Base-by-base conservation (phyloP, 345 rosid species). In the Hypericum androsaemum region DNA sequence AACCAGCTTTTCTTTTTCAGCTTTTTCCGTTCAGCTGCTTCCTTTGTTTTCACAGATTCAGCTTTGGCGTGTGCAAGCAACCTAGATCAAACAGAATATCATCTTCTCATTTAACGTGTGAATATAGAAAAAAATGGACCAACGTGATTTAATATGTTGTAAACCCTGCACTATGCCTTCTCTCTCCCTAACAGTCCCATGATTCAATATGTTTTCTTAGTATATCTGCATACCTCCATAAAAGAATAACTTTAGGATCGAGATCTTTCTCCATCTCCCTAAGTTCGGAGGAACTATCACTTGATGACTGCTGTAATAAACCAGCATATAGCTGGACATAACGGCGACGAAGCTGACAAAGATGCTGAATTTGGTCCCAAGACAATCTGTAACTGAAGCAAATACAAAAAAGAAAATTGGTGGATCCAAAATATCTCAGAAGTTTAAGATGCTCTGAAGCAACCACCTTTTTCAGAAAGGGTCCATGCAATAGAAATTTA, bases 11-110 rank as follows among this genome's bases (percentile, higher is more conserved):
- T 79, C 73, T 82, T 85, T 65, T 78, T 74, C 62, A 77, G 78
- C 75, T 71, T 77, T 66, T 78, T 80, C 67, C 70, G 84, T 67
- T 85, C 90, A 55, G 98, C 98, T 56, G 84, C 98, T 74, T 88
- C 97, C 76, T 85, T 92, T 10, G 83, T 77, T 67, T 73, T 85
- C 42, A 83, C 90, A 57, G 95, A 81, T 79, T 92, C 97, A 77
- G 80, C 83, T 82, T 88, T 92, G 43, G 94, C 98, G 83, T 92
- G 98, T 51, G 96, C 98, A 68, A 92, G 96, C 64, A 92, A 78
- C 95, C 98, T 92, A 68, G 47, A 54, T 15, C 12, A 55, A 53
- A 38, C 60, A 58, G 12, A 63, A 3, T 55, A 22, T 22, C 32
- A 22, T 22, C 32, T 22, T 22, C 32, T 22, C 32, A 22, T 22